These are phyloP conservation scores for Mentha longifolia DNA, from an alignment of 257 asterid species.

Conservation along the genomic window DNA sequence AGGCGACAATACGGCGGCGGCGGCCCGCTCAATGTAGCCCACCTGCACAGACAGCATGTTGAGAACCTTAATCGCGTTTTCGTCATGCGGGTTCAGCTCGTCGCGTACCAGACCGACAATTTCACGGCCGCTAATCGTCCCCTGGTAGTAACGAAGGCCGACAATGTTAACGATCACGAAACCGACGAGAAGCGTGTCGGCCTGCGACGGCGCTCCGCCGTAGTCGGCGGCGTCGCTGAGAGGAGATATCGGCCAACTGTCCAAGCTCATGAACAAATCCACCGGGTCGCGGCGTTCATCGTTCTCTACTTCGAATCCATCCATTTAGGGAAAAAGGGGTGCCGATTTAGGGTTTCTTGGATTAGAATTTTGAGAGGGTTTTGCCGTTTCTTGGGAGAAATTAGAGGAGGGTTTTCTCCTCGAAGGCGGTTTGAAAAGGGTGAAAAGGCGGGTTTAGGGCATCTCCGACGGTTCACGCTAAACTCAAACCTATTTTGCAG, in stretches of 20 bases:
- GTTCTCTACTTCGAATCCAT: conserved; percentile 26
- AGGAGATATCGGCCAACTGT: conserved; percentile 46
- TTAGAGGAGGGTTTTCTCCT: not conserved
- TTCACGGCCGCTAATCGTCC: conserved; percentile 66
- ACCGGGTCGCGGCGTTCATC: conserved; percentile 48
- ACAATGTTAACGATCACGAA: conserved; percentile 67
- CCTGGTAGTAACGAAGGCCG: conserved; percentile 63
- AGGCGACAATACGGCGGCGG: conserved; percentile 68
- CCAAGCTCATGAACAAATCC: conserved; percentile 46
- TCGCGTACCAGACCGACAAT: conserved; percentile 76
- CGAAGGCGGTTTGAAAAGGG: conserved; percentile 24
- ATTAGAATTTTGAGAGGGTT: conserved; percentile 31
- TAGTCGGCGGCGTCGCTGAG: conserved; percentile 27
- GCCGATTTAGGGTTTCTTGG: conserved; percentile 4
- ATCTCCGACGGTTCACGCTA: too few relatives aligned
- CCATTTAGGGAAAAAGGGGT: conserved; percentile 34
- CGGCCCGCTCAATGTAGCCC: conserved; percentile 65
- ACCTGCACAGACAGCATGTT: conserved; percentile 63
- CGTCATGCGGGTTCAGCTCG: conserved; percentile 56
- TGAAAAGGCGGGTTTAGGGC: conserved; percentile 33
- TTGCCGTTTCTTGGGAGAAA: not conserved
- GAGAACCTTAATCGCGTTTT: conserved; percentile 68
- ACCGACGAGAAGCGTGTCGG: conserved; percentile 59
- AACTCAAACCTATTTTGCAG: too few relatives aligned
- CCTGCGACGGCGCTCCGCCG: conserved; percentile 14